These are phyloP conservation scores for Syzygium grande DNA, from an alignment of 345 rosid genomes.

Conservation along the genomic window DNA sequence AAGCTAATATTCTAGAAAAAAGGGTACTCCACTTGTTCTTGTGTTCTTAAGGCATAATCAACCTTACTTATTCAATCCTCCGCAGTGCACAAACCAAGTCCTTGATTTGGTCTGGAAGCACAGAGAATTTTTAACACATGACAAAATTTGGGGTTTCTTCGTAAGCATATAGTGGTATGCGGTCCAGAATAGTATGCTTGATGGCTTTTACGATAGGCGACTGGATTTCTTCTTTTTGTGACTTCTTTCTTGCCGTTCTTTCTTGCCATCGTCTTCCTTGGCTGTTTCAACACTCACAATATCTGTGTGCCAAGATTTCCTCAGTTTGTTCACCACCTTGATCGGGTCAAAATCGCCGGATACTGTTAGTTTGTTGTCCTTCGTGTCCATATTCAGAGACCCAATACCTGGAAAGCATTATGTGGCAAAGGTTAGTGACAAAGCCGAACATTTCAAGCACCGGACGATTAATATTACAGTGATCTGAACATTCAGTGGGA, in stretches of 20 bases:
- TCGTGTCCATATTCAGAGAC: not conserved
- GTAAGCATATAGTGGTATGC: not conserved
- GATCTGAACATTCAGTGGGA: not conserved
- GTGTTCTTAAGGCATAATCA: not conserved
- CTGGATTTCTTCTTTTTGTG: not conserved
- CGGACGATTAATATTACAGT: not conserved
- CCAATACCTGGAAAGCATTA: not conserved
- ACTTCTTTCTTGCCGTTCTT: too few species aligned
- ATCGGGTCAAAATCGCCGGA: slow-evolving; percentile 2
- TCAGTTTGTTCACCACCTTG: slow-evolving; percentile 1
- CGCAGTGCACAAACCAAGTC: not conserved
- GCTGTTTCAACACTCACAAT: slow-evolving; percentile 6
- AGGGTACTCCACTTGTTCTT: not conserved
- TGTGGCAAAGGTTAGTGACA: not conserved
- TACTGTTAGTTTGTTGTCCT: slow-evolving; percentile 4
- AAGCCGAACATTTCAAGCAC: not conserved
- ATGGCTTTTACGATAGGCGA: not conserved
- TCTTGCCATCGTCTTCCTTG: not conserved
- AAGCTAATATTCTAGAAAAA: not conserved
- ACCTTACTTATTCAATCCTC: not conserved
- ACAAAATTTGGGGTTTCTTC: not conserved
- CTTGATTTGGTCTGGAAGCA: not conserved
- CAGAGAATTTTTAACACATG: not conserved
- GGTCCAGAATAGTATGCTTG: not conserved
- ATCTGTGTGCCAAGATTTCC: slow-evolving; percentile 3